phyloP scores from a whole-genome alignment of 257 asterid genomes.

The Lantana camara region DNA sequence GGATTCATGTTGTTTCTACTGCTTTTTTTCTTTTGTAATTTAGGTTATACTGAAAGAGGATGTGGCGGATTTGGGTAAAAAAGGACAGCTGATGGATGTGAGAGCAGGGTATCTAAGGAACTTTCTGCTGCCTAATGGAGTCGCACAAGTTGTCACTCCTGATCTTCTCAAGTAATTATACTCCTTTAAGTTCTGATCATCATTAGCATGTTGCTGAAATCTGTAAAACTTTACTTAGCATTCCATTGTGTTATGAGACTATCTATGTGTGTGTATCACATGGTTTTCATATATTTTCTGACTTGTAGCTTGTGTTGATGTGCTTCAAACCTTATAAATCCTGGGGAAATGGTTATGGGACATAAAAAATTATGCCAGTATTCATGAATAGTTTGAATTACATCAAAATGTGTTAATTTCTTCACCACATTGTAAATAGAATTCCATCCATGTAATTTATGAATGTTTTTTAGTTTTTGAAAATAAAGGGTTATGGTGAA shows the following conservation, averaged over 20 bases:
- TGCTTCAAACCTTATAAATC: no score
- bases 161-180: slow-evolving; percentile 61
- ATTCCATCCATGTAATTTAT: background rate
- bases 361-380: background rate
- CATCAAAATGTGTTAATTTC: background rate
- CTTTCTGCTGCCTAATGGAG: slow-evolving; percentile 72
- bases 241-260: no score
- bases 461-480: background rate
- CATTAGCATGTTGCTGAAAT: background rate
- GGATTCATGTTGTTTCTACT: background rate
- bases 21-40: slow-evolving; percentile 9
- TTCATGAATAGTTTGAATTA: background rate
- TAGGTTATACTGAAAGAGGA: slow-evolving; percentile 93
- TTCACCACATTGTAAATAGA: background rate
- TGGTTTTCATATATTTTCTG: no score
- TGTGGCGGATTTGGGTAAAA: slow-evolving; percentile 74
- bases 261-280: no score
- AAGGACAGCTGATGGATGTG: slow-evolving; percentile 84
- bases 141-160: slow-evolving; percentile 82
- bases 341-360: background rate
- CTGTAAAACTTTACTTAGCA: background rate
- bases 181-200: background rate
- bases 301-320: background rate
- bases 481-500: background rate
- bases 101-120: slow-evolving; percentile 90